phyloP scores from a whole-genome alignment of 305 asterid species.

The Rubia tinctorum region DNA sequence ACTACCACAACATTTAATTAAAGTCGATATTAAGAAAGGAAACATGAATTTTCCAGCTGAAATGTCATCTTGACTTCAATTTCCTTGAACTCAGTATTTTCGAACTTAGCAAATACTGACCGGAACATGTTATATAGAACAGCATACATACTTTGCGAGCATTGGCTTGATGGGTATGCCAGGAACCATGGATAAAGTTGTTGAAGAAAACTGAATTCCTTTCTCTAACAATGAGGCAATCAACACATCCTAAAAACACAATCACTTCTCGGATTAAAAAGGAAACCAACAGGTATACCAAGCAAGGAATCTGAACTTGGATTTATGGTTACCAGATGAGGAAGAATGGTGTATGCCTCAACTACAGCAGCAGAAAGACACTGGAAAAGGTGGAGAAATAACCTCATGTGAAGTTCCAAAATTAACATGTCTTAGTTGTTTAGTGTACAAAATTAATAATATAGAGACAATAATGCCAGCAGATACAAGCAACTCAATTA shows the following conservation, averaged over 20 bases:
- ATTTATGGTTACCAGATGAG: slow-evolving; percentile 61
- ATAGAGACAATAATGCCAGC: background rate
- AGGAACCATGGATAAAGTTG: slow-evolving; percentile 72
- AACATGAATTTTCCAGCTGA: too few relatives aligned
- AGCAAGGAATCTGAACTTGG: background rate
- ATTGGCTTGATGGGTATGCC: slow-evolving; percentile 94
- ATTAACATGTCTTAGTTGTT: slow-evolving; percentile 8
- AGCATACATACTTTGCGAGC: slow-evolving; percentile 84
- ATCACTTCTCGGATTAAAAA: slow-evolving; percentile 4
- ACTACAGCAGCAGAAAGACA: slow-evolving; percentile 63
- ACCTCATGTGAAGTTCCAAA: slow-evolving; percentile 12
- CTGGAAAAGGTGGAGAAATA: slow-evolving; percentile 33
- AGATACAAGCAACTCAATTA: background rate
- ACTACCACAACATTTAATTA: too few relatives aligned
- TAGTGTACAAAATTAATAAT: background rate
- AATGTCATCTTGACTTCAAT: too few relatives aligned
- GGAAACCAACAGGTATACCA: slow-evolving; percentile 14
- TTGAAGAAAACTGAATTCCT: slow-evolving; percentile 67
- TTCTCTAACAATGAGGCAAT: slow-evolving; percentile 74
- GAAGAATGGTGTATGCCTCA: slow-evolving; percentile 86
- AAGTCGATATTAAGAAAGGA: too few relatives aligned
- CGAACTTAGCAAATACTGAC: too few relatives aligned
- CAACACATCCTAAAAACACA: slow-evolving; percentile 62
- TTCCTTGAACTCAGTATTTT: too few relatives aligned
- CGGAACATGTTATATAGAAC: too few relatives aligned